phyloP scores from a whole-genome alignment of 2,329 filamentous ascomycete genomes.

The Chaetomiaceae sp. region DNA sequence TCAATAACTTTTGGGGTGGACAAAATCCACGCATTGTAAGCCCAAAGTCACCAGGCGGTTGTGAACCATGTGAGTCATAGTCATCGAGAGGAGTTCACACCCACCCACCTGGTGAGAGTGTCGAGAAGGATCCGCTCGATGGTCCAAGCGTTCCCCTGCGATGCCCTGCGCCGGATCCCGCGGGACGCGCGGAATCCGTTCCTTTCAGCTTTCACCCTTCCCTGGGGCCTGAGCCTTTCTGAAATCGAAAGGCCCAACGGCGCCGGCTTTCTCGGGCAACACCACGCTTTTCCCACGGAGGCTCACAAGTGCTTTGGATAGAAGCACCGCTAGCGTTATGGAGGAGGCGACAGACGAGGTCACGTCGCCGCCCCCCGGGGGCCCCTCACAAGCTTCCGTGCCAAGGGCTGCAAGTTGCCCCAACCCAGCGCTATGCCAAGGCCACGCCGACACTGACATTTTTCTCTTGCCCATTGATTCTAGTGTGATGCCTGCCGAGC shows the following conservation, averaged over 20 bases:
- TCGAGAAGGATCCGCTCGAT: too few relatives aligned
- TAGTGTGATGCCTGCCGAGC: constrained; percentile 24
- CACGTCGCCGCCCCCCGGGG: neutral
- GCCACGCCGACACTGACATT: neutral
- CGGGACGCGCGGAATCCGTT: constrained; percentile 16
- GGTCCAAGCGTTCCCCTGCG: constrained; percentile 1
- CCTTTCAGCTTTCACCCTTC: neutral
- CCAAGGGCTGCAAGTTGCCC: constrained; percentile 19
- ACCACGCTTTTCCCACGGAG: too few relatives aligned
- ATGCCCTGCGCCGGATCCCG: neutral
- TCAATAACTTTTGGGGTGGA: too few relatives aligned
- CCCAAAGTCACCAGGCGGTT: too few relatives aligned
- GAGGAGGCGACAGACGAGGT: constrained; percentile 1
- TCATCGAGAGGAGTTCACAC: neutral
- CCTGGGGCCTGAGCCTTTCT: neutral
- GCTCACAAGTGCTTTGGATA: too few relatives aligned
- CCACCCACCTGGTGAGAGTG: too few relatives aligned
- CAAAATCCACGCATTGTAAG: too few relatives aligned
- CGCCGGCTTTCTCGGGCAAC: neutral
- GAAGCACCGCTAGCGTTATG: neutral
- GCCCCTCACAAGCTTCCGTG: constrained; percentile 6
- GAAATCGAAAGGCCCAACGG: neutral
- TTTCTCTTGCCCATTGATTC: neutral
- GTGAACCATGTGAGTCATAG: neutral
- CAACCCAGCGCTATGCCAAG: neutral